Evolutionary conservation across 768 basidiomycete species (phyloP).

Genomic region (Rhodotorula diobovata): DNA sequence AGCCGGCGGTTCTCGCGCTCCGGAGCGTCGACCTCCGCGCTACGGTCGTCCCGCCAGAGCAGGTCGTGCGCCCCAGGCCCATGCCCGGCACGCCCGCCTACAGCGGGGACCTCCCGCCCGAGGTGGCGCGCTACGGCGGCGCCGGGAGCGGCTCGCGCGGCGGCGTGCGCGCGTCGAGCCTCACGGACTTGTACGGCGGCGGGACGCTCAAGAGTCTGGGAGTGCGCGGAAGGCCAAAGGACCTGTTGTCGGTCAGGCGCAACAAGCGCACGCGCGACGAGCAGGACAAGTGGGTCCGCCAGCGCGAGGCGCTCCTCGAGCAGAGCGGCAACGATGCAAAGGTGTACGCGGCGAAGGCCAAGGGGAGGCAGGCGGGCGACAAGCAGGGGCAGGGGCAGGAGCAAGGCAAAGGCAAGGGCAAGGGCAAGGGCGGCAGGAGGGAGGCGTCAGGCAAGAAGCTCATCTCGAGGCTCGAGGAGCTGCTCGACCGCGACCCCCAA

Average conservation of each 20-base stretch:
- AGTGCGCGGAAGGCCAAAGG: background rate
- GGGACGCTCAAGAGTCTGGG: constrained; percentile 4
- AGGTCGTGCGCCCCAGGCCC: background rate
- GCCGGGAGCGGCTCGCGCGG: background rate
- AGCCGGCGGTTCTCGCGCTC: constrained; percentile 23
- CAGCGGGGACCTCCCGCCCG: constrained; percentile 18
- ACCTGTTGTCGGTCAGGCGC: background rate
- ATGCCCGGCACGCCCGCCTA: constrained; percentile 25
- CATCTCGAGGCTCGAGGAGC: background rate
- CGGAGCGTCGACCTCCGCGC: constrained; percentile 7
- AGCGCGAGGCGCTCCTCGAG: constrained; percentile 4
- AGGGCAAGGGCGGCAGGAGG: background rate
- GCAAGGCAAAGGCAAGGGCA: background rate
- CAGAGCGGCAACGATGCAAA: background rate
- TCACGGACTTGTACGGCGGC: background rate
- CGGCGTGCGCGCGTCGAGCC: background rate
- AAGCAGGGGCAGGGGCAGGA: background rate
- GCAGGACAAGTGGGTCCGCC: constrained; percentile 5
- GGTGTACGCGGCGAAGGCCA: background rate
- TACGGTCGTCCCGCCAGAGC: constrained; percentile 2
- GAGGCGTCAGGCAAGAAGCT: background rate
- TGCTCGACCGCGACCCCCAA: background rate
- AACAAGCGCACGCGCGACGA: constrained; percentile 4
- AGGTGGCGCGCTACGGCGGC: background rate
- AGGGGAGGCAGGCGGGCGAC: too few relatives aligned